Base-by-base conservation (phyloP, 495 filamentous ascomycete genomes). In the Cladorrhinum samala region DNA sequence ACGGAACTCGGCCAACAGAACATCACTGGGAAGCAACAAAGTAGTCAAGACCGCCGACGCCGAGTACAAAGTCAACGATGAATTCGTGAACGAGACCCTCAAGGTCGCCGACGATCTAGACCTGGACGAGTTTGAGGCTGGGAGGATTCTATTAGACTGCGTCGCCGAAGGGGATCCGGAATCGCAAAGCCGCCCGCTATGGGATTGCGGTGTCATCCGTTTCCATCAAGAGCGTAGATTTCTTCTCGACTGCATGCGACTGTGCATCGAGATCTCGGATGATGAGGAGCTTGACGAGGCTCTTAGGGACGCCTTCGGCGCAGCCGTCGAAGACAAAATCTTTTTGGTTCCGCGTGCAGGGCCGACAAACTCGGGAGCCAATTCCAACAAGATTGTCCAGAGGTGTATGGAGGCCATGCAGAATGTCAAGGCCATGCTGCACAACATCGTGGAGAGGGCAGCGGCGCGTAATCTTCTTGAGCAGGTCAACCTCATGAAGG, bases 81-180 rank as follows among this genome's bases (percentile, higher is more conserved):
- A 92, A 59, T 97, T 97, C 67, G 79, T 89, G 66, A 83, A 94
- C 67, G 78, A 83, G 50, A 77, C 84, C 30, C 74, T 91, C 16
- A 78, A 87, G 63, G 69, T 97, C 36, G 88, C 91, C 46, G 92
- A 97, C 70, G 84, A 84, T 20, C 75, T 96, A 49, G 81, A 95
- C 58, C 76, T 99, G 23, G 92, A 99, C 69, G 93, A 99, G 68
- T 58, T 95, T 45, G 75, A 90, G 62, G 85, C 94, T 18, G 88
- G 91, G 6, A 67, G 76, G 43, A 71, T 95, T 20, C 80, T 92
- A 52, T 66, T 94, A 16, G 77, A 78, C 37, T 80, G 86, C 8
- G 77, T 85, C 60, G 75, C 86, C 6, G 79, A 87, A 62, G 74
- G 81, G 44, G 82, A 88, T 56, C 72, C 81, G 9, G 74, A 81